Evolutionary conservation across 306 rosid species (phyloP).

Genomic region (Vigna unguiculata): DNA sequence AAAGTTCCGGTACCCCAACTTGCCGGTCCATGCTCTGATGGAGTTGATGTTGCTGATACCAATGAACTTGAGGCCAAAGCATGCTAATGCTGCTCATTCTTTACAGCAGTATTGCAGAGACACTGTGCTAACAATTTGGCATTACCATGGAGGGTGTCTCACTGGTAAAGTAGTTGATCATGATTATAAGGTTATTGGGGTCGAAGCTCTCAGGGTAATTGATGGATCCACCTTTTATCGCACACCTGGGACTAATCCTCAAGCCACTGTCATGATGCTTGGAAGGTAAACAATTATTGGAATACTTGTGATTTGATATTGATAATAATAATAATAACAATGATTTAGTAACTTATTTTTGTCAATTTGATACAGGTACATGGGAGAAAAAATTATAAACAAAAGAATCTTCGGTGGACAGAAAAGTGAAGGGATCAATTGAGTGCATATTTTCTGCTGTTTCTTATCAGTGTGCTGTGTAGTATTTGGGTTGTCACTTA

Average conservation of each 20-base stretch:
- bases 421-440: slow-evolving; percentile 36
- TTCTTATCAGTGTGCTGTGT: neutral
- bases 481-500: slow-evolving; percentile 18
- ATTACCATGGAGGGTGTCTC: slow-evolving; percentile 89
- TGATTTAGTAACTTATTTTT: neutral
- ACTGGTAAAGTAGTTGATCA: slow-evolving; percentile 67
- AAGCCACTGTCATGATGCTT: slow-evolving; percentile 88
- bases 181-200: slow-evolving; percentile 67
- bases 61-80: slow-evolving; percentile 66
- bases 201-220: slow-evolving; percentile 69
- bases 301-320: neutral
- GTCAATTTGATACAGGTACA: slow-evolving; percentile 54
- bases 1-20: slow-evolving; percentile 50
- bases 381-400: slow-evolving; percentile 66
- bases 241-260: slow-evolving; percentile 82
- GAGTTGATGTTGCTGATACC: slow-evolving; percentile 55
- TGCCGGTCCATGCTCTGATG: slow-evolving; percentile 49
- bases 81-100: slow-evolving; percentile 53
- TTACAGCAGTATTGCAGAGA: slow-evolving; percentile 76
- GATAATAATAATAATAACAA: neutral
- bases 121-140: slow-evolving; percentile 80
- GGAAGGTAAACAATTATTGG: slow-evolving; percentile 62
- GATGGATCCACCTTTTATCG: slow-evolving; percentile 79
- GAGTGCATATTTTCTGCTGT: neutral
- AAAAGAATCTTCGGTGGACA: slow-evolving; percentile 29